Evolutionary conservation across 345 rosid genomes (phyloP), one percentile per base, ranked within the genome.

Genomic region (Aethionema arabicum): DNA sequence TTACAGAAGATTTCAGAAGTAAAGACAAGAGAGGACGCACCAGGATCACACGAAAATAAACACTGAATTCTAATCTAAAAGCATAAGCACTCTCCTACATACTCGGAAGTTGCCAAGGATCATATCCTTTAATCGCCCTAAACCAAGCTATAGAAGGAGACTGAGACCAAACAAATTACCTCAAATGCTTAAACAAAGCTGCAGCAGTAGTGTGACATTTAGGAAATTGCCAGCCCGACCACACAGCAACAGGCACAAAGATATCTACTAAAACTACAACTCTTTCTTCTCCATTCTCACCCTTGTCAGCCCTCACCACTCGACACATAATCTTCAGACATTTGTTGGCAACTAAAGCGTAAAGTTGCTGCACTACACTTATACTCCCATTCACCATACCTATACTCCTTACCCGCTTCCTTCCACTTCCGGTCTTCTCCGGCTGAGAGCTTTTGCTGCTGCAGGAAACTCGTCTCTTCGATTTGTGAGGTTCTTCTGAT

Each of bases 181-280:
- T 87, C 70, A 93, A 56, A 68, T 93, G 99, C 66, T 81, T 75
- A 68, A 85, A 83, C 48, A 93, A 69, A 10, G 88, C 63, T 52
- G 80, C 85, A 39, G 95, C 97, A 44, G 80, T 44, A 10, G 90
- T 55, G 5, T 76, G 74, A 0, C 66, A 81, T 63, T 69, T 80
- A 0, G 97, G 91, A 61, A 93, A 87, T 76, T 90, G 99, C 96
- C 95, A 85, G 4, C 90, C 95, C 5, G 83, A 66, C 95, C 91
- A 87, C 61, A 84, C 33, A 9, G 73, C 83, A 56, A 82, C 11
- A 13, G 87, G 96, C 52, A 93, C 54, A 57, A 74, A 84, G 8
- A 87, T 87, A 66, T 93, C 99, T 11, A 87, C 90, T 44, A 93
- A 74, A 50, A 85, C 85, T 29, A 80, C 82, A 13, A 72, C 90